Evolutionary conservation across 441 rosid species (phyloP).

Genomic region (Populus hybrid): DNA sequence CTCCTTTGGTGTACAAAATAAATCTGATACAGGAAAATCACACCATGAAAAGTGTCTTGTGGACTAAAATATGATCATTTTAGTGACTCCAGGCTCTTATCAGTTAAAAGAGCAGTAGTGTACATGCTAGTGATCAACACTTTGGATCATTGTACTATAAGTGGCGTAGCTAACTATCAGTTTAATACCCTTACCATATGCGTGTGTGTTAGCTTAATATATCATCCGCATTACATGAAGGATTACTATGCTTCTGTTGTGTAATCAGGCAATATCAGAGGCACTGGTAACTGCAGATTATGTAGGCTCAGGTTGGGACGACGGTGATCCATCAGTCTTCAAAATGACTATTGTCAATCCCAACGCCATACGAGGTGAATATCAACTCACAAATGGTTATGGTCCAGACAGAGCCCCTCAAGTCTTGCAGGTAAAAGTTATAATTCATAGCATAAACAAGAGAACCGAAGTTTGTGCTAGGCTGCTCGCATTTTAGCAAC

Average conservation of each 20-base stretch:
- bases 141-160: not conserved
- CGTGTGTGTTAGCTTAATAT: no score
- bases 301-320: constrained; percentile 32
- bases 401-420: constrained; percentile 32
- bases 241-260: not conserved
- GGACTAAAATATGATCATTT: no score
- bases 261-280: constrained; percentile 26
- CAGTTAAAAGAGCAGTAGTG: not conserved
- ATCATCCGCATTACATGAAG: not conserved
- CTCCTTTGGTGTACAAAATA: not conserved
- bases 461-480: not conserved
- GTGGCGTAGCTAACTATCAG: not conserved
- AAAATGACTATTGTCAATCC: constrained; percentile 13
- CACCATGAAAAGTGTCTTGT: not conserved
- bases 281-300: constrained; percentile 30
- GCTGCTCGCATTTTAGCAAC: not conserved
- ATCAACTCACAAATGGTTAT: constrained; percentile 44
- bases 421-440: constrained; percentile 26
- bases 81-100: not conserved
- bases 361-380: constrained; percentile 28
- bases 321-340: constrained; percentile 37
- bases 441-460: not conserved
- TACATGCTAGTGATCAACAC: not conserved
- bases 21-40: no score
- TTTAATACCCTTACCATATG: no score